These are phyloP conservation scores for Podaxis sp. DNA, from an alignment of 768 basidiomycete genomes.

Conservation along the genomic window DNA sequence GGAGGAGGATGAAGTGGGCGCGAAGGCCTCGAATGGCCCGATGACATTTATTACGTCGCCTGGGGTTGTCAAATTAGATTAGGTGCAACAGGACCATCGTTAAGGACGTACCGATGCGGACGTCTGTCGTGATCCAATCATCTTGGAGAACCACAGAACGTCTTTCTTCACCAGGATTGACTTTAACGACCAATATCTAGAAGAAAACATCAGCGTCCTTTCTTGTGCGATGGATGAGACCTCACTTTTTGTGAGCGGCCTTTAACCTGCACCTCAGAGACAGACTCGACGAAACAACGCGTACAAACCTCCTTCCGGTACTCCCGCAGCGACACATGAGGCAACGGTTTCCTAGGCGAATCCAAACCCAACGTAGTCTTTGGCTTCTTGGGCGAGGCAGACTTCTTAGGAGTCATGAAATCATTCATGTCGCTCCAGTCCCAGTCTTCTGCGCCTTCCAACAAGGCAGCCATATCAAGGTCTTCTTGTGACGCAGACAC, in stretches of 20 bases:
- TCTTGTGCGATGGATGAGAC: neutral
- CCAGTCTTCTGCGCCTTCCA: constrained; percentile 72
- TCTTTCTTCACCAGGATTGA: constrained; percentile 36
- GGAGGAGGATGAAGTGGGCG: constrained; percentile 33
- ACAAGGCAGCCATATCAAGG: constrained; percentile 46
- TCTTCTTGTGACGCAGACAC: constrained; percentile 29
- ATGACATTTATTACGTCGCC: constrained; percentile 85
- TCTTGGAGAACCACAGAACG: constrained; percentile 65
- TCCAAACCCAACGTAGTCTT: constrained; percentile 15
- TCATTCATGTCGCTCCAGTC: constrained; percentile 57
- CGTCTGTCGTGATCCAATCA: constrained; percentile 72
- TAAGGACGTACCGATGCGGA: constrained; percentile 51
- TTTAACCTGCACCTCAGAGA: constrained; percentile 35
- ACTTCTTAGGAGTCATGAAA: constrained; percentile 50
- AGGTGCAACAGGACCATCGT: neutral
- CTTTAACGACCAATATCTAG: constrained; percentile 53
- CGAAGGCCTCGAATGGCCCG: constrained; percentile 38
- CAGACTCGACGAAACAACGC: constrained; percentile 54
- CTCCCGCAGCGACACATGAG: constrained; percentile 19
- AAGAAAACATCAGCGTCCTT: neutral
- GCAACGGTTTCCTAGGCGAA: constrained; percentile 12
- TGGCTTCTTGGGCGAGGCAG: constrained; percentile 28
- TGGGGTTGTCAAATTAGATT: constrained; percentile 24
- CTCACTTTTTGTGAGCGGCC: constrained; percentile 43
- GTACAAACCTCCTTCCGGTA: constrained; percentile 39